These are phyloP conservation scores for Aspergillus taichungensis DNA, from an alignment of 495 filamentous ascomycete species.

Conservation along the genomic window DNA sequence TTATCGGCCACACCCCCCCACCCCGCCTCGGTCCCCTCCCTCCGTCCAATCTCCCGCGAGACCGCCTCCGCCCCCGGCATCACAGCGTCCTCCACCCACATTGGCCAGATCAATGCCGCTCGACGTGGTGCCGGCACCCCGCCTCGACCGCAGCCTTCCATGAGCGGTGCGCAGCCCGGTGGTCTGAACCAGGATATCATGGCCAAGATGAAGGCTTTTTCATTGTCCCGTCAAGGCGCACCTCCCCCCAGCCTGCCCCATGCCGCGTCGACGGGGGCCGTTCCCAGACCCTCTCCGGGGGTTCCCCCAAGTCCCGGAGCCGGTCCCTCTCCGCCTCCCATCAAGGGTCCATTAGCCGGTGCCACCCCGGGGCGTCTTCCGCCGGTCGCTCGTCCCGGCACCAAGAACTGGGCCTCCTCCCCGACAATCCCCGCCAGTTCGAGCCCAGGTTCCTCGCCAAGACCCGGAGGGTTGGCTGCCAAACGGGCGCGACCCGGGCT, in stretches of 20 bases:
- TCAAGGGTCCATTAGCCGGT: conserved; percentile 23
- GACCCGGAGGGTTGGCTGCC: conserved; percentile 44
- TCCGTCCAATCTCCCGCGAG: conserved; percentile 20
- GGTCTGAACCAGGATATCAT: conserved; percentile 70
- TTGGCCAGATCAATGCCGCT: conserved; percentile 75
- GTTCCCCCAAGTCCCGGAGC: conserved; percentile 4
- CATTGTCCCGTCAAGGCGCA: conserved; percentile 52
- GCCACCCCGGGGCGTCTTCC: conserved; percentile 33
- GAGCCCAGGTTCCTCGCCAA: conserved; percentile 24
- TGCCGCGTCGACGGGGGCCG: conserved; percentile 24
- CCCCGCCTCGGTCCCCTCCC: conserved; percentile 17
- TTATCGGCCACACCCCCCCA: conserved; percentile 9
- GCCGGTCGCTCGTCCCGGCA: conserved; percentile 26
- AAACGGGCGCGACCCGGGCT: conserved; percentile 44
- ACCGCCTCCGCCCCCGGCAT: conserved; percentile 40
- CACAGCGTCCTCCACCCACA: conserved; percentile 66
- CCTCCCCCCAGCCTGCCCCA: conserved; percentile 34
- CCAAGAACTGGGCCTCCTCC: conserved; percentile 43
- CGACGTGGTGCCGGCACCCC: conserved; percentile 45
- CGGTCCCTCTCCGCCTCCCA: conserved; percentile 10
- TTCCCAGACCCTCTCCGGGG: conserved; percentile 21
- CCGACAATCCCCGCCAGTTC: conserved; percentile 28
- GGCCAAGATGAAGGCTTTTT: conserved; percentile 72
- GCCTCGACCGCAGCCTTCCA: conserved; percentile 38
- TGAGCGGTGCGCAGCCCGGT: conserved; percentile 45